Percentiles rank a stretch among this genome's conserved stretches.
Conservation (phyloP, 1,284 basidiomycete species). For the Taiwanofungus camphoratus region DNA sequence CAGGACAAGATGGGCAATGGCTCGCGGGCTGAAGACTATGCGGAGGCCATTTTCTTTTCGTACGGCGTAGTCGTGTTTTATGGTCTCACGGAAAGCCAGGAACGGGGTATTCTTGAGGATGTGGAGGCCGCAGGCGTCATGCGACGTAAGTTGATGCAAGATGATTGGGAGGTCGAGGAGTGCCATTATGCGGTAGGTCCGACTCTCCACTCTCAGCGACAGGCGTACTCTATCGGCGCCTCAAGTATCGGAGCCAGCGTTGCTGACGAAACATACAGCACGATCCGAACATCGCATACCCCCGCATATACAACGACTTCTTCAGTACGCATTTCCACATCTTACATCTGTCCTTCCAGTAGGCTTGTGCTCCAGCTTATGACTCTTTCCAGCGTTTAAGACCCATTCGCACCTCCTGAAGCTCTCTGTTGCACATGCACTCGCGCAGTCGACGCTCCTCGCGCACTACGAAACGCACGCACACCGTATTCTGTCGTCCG, state of each 20-base stretch:
- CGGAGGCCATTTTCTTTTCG: slow-evolving; percentile 83
- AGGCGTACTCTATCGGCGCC: no score
- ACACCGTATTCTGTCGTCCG: slow-evolving; percentile 74
- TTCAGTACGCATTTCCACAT: slow-evolving; percentile 57
- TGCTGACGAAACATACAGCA: slow-evolving; percentile 44
- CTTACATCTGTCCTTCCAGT: background rate
- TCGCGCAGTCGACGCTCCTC: slow-evolving; percentile 91
- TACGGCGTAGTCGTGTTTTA: slow-evolving; percentile 88
- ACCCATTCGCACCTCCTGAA: slow-evolving; percentile 82
- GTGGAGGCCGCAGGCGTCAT: slow-evolving; percentile 67
- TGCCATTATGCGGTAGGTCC: slow-evolving; percentile 75
- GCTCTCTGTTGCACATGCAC: slow-evolving; percentile 89
- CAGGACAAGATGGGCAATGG: background rate
- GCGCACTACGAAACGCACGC: slow-evolving; percentile 85
- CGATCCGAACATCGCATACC: slow-evolving; percentile 80
- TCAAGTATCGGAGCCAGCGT: background rate
- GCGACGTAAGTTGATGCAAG: slow-evolving; percentile 53
- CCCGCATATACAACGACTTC: slow-evolving; percentile 88
- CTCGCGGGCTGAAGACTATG: slow-evolving; percentile 34
- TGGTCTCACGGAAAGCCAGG: slow-evolving; percentile 73
- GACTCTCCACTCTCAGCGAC: background rate
- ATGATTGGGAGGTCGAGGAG: slow-evolving; percentile 86
- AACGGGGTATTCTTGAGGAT: slow-evolving; percentile 78
- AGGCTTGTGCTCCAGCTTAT: slow-evolving; percentile 1
- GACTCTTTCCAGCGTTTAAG: slow-evolving; percentile 65